Conservation (phyloP, 441 rosid species). For the Euphorbia celastroides region DNA sequence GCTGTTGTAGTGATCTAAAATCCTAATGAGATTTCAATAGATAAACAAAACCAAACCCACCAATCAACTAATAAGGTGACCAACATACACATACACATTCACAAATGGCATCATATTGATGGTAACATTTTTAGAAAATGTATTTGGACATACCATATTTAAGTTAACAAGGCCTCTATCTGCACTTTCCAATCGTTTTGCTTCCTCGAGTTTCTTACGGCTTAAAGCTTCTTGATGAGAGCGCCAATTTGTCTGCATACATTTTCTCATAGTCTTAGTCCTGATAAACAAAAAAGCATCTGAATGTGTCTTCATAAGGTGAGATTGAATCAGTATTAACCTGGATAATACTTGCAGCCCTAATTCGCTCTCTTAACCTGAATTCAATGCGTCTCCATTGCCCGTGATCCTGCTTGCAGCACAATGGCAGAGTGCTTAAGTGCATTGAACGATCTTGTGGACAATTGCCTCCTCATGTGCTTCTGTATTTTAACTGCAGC, state of each 20-base stretch:
- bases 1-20: not conserved
- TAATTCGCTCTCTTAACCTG: constrained; percentile 29
- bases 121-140: not conserved
- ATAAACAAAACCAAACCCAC: not conserved
- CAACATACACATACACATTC: not conserved
- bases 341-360: constrained; percentile 60
- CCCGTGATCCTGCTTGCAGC: constrained; percentile 68
- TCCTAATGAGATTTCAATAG: not conserved
- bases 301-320: constrained; percentile 1
- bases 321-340: constrained; percentile 27
- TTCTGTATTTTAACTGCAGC: constrained; percentile 83
- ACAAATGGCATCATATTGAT: not conserved
- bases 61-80: not conserved
- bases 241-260: constrained; percentile 66
- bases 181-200: constrained; percentile 38
- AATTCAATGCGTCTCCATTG: constrained; percentile 51
- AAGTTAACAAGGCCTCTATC: constrained; percentile 28
- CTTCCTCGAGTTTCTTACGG: constrained; percentile 48
- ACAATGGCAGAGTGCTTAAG: constrained; percentile 48
- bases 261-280: constrained; percentile 12
- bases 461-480: constrained; percentile 56
- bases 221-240: constrained; percentile 43
- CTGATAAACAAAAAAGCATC: constrained; percentile 19
- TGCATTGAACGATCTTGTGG: constrained; percentile 39
- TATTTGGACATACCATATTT: constrained; percentile 36